Evolutionary conservation across 2,329 filamentous ascomycete species (phyloP), one percentile per base, ranked within the genome.

Genomic region (Clonostachys byssicola): DNA sequence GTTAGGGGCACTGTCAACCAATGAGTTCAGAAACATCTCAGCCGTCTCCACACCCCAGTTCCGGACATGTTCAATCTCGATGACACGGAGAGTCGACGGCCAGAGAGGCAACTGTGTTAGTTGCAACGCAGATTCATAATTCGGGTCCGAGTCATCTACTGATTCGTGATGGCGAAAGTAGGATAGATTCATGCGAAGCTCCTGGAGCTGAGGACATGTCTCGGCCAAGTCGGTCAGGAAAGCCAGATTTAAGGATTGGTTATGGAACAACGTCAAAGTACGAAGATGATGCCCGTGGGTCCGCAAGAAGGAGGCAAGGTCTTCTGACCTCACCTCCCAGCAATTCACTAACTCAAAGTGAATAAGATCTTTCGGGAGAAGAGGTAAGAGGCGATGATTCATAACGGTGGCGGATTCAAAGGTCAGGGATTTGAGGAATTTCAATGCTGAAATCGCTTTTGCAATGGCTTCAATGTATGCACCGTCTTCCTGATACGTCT

Each of bases 331-430:
- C 10, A 96, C 67, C 51, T 88, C 81, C 67, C 85, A 85, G 59
- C 91, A 96, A 56, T 94, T 92, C 53, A 84, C 81, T 14, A 96
- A 71, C 52, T 86, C 86, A 5, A 97, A 73, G 42, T 80, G 79
- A 42, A 76, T 68, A 17, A 97, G 72, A 5, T 71, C 77, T 12
- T 69, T 73, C 1, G 92, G 89, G 7, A 96, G 68, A 5, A 80
- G 71, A 2, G 79, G 74, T n/a, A 96, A 70, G 16, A 95, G 73
- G 9, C 74, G 71, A 8, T 82, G 77, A 57, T 87, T 87, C 49
- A 90, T 77, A 34, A 88, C 73, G 4, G 83, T 85, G 40, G 86
- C 95, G 8, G 85, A 86, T 58, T 92, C 83, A 53, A 96, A 84
- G 2, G 83, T 73, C 12, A 96, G 68, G 47, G 84, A 78, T 47